Base-by-base conservation (phyloP, 805 yeast species). In the Myxozyma neglecta region DNA sequence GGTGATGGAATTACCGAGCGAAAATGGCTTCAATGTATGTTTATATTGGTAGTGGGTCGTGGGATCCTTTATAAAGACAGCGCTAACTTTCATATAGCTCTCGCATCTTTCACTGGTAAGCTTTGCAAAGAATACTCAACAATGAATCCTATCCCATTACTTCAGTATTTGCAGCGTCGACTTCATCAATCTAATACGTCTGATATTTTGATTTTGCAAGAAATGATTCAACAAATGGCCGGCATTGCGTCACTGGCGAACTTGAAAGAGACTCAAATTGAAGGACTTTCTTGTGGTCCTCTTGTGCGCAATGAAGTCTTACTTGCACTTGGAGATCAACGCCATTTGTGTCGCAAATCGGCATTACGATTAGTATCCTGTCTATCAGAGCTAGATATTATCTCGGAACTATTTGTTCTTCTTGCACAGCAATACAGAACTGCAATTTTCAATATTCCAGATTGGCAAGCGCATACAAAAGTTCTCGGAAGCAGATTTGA, bases 1-100 rank as follows among this genome's bases (percentile, higher is more conserved):
- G 78, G 74, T 1, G 92, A 91, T 74, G 97, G 97, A 8, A 75
- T 93, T 59, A 84, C 85, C 68, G 92, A 89, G 60, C 79, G 88
- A 32, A 85, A 83, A 68, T 93, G 98, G 98, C 80, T 91, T 39
- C 94, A 88, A 64, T 73, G 71, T 69, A 57, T 57, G 71, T 67
- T 37, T 16, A 10, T 37, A 13, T 49, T 24, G n/a, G n/a, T n/a
- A n/a, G n/a, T n/a, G n/a, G n/a, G n/a, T n/a, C n/a, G n/a, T 9
- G 39, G 39, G 18, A 11, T 16, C 2, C 44, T 49, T 48, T 10
- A 14, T 24, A 35, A n/a, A 14, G 14, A 6, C 11, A n/a, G 14
- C 18, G 16, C 37, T 7, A 8, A 20, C 5, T 24, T 13, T 16
- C 10, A 2, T 43, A 35, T 55, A 68, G 88, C 96, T 24, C 77